These are phyloP conservation scores for Penicillium sp. DNA, from an alignment of 2,329 filamentous ascomycete species.

Conservation along the genomic window DNA sequence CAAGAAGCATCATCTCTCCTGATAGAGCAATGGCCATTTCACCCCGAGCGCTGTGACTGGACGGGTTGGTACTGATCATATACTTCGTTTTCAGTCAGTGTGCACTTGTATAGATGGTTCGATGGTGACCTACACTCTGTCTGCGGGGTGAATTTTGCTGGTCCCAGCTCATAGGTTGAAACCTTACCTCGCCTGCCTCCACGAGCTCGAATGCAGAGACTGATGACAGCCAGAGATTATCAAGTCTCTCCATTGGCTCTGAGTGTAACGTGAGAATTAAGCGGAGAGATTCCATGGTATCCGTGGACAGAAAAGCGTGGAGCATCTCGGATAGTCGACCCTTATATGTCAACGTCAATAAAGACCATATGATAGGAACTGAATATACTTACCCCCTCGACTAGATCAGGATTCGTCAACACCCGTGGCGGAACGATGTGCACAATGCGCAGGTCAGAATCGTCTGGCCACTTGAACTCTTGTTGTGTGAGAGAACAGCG, in stretches of 20 bases:
- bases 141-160: background rate
- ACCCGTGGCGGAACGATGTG: background rate
- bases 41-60: background rate
- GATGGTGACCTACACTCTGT: background rate
- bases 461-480: background rate
- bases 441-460: background rate
- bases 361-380: background rate
- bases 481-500: background rate
- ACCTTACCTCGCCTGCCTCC: background rate
- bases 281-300: background rate
- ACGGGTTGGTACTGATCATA: background rate
- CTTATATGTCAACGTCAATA: too few relatives aligned
- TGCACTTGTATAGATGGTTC: background rate
- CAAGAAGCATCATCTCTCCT: background rate
- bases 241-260: background rate
- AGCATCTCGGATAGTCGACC: background rate
- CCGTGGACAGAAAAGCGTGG: background rate
- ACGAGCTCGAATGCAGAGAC: background rate
- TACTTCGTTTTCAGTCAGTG: background rate
- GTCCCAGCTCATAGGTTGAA: background rate
- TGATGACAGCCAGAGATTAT: background rate
- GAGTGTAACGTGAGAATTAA: background rate
- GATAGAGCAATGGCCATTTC: background rate
- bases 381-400: background rate
- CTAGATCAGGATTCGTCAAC: background rate